Conservation (phyloP, 805 yeast species). For the Wickerhamiella occidentalis region DNA sequence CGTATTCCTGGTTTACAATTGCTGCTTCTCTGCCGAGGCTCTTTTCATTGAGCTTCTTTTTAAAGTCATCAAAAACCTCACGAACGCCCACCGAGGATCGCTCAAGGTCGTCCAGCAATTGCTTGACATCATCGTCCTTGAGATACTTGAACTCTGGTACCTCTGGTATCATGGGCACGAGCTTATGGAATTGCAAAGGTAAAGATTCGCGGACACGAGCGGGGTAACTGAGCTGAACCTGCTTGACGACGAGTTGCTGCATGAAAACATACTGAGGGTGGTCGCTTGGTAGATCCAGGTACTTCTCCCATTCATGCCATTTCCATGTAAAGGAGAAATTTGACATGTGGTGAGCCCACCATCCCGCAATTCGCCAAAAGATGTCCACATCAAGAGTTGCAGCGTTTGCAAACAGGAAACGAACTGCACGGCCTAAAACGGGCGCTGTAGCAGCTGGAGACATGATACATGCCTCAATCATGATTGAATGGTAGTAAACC, state of each 20-base stretch:
- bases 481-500: slow-evolving; percentile 71
- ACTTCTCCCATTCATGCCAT: slow-evolving; percentile 82
- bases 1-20: slow-evolving; percentile 35
- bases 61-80: slow-evolving; percentile 25
- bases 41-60: slow-evolving; percentile 20
- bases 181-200: slow-evolving; percentile 38
- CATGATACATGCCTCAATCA: slow-evolving; percentile 77
- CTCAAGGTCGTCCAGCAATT: slow-evolving; percentile 27
- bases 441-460: slow-evolving; percentile 82
- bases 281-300: slow-evolving; percentile 34
- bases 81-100: slow-evolving; percentile 25
- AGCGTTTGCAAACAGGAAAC: slow-evolving; percentile 62
- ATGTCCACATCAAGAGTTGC: slow-evolving; percentile 64
- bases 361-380: slow-evolving; percentile 59
- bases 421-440: slow-evolving; percentile 82
- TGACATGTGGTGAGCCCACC: slow-evolving; percentile 89
- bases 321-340: slow-evolving; percentile 95
- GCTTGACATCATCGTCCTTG: slow-evolving; percentile 29
- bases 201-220: slow-evolving; percentile 60
- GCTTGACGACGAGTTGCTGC: slow-evolving; percentile 69
- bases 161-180: slow-evolving; percentile 31
- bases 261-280: slow-evolving; percentile 70
- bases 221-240: slow-evolving; percentile 68
- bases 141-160: slow-evolving; percentile 33
- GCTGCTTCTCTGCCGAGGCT: slow-evolving; percentile 27